Conservation (phyloP, 495 filamentous ascomycete species). For the Lasiosphaeria ovina region DNA sequence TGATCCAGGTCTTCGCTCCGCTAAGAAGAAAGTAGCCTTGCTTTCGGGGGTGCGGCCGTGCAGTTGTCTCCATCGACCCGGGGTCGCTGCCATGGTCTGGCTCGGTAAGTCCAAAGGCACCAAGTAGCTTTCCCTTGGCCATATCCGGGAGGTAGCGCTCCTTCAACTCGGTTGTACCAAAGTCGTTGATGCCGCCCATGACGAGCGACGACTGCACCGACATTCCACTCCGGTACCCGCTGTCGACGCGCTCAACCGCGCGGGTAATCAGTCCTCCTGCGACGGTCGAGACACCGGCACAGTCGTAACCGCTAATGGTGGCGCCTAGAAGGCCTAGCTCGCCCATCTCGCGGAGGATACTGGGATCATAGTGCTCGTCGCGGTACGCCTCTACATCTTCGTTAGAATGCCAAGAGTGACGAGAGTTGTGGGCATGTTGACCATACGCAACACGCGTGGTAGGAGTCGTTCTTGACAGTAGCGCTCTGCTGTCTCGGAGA, state of each 20-base stretch:
- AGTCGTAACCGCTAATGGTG: conserved; percentile 88
- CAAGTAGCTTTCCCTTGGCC: conserved; percentile 82
- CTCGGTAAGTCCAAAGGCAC: conserved; percentile 93
- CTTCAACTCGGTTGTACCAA: conserved; percentile 86
- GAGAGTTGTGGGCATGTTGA: neutral
- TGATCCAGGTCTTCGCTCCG: conserved; percentile 97
- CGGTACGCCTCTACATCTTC: conserved; percentile 78
- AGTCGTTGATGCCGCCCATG: conserved; percentile 96
- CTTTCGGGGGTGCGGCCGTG: conserved; percentile 83
- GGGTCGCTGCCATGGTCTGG: conserved; percentile 98
- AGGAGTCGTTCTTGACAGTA: conserved; percentile 90
- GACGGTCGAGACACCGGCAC: conserved; percentile 89
- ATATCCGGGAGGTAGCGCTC: conserved; percentile 79
- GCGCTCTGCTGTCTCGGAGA: conserved; percentile 80
- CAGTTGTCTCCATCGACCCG: conserved; percentile 89
- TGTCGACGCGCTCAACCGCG: conserved; percentile 94
- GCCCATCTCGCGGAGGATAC: conserved; percentile 93
- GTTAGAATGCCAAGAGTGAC: conserved; percentile 14
- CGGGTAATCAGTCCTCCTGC: conserved; percentile 91
- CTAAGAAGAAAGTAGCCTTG: conserved; percentile 77
- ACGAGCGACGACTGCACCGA: conserved; percentile 92
- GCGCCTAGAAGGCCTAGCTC: conserved; percentile 88
- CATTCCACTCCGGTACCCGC: conserved; percentile 93
- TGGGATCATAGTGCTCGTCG: conserved; percentile 85
- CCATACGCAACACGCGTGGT: conserved; percentile 82